Conservation (phyloP, 495 filamentous ascomycete genomes). For the Penicillium lagena region DNA sequence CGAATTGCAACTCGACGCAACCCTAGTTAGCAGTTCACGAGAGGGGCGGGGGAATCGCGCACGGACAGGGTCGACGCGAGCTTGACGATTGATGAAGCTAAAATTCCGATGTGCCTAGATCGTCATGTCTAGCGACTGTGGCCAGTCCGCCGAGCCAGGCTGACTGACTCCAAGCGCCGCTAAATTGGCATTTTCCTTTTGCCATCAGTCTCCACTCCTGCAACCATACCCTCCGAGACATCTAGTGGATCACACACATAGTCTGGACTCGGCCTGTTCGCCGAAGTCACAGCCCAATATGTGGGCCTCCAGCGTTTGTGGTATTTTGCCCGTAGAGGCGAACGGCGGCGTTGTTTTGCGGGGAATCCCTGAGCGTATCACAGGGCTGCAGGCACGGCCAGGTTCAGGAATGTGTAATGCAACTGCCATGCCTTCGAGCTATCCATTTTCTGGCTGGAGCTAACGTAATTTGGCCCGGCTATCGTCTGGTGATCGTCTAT, state of each 20-base stretch:
- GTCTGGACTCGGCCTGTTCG: conserved; percentile 1
- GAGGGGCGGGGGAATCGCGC: conserved; percentile 3
- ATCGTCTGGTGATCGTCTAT: conserved; percentile 14
- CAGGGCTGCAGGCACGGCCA: conserved; percentile 12
- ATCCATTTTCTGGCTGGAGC: conserved; percentile 10
- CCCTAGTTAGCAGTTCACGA: conserved; percentile 5
- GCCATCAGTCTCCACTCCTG: not conserved
- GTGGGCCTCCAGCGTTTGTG: conserved; percentile 3
- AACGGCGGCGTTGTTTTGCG: conserved; percentile 15
- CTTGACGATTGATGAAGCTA: conserved; percentile 15
- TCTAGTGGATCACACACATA: conserved; percentile 1
- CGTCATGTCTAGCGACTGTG: conserved; percentile 7
- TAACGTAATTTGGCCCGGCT: conserved; percentile 3
- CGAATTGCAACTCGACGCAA: conserved; percentile 5
- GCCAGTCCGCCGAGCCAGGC: conserved; percentile 1
- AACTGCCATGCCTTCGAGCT: conserved; percentile 7
- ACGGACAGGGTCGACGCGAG: conserved; percentile 13
- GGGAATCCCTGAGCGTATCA: conserved; percentile 30
- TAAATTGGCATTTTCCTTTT: too few relatives aligned
- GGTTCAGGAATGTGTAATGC: conserved; percentile 20
- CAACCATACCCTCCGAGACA: not conserved
- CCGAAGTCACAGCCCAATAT: too few relatives aligned
- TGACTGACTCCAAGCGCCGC: not conserved
- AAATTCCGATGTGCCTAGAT: conserved; percentile 15
- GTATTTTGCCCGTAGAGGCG: conserved; percentile 3